A percentile compares a stretch with the other conserved stretches of the same genome.
phyloP scores from a whole-genome alignment of 345 rosid genomes.

The Conringia planisiliqua region DNA sequence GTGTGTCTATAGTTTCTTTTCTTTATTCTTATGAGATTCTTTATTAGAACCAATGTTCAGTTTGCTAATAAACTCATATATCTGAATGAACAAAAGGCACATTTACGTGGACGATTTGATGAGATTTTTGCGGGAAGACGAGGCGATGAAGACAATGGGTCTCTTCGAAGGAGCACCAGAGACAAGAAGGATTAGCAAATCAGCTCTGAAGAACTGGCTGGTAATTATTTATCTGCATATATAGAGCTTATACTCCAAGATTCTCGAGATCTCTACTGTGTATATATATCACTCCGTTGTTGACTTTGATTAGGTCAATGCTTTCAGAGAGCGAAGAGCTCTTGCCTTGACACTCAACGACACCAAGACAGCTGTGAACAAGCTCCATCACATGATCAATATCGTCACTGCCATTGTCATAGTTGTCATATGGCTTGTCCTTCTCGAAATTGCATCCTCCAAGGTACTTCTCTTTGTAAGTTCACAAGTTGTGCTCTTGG shows the following conservation, averaged over 20 bases:
- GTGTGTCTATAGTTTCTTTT: slow-evolving; percentile 33
- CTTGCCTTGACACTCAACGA: slow-evolving; percentile 90
- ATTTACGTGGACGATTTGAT: slow-evolving; percentile 66
- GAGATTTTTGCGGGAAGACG: slow-evolving; percentile 80
- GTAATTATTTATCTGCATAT: slow-evolving; percentile 38
- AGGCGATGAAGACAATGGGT: slow-evolving; percentile 65
- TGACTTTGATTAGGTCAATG: slow-evolving; percentile 60
- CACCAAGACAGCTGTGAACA: slow-evolving; percentile 91
- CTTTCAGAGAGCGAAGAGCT: slow-evolving; percentile 88
- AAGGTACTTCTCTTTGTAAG: slow-evolving; percentile 55
- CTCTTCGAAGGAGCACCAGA: slow-evolving; percentile 72
- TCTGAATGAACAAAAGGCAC: slow-evolving; percentile 51
- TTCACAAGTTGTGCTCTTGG: slow-evolving; percentile 75
- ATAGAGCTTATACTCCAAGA: not conserved
- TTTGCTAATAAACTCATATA: slow-evolving; percentile 35
- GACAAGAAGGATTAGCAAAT: slow-evolving; percentile 54
- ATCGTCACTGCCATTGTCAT: slow-evolving; percentile 43
- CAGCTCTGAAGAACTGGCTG: slow-evolving; percentile 78
- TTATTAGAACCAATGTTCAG: not conserved
- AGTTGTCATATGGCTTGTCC: slow-evolving; percentile 59
- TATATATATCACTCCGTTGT: slow-evolving; percentile 34
- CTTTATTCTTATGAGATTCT: not conserved
- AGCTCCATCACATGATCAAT: slow-evolving; percentile 73
- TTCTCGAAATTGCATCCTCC: slow-evolving; percentile 75
- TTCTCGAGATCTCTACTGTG: slow-evolving; percentile 7